A percentile compares a stretch with the other conserved stretches of the same genome.
Conservation (phyloP, 495 filamentous ascomycete species). For the Aspergillus asperescens region DNA sequence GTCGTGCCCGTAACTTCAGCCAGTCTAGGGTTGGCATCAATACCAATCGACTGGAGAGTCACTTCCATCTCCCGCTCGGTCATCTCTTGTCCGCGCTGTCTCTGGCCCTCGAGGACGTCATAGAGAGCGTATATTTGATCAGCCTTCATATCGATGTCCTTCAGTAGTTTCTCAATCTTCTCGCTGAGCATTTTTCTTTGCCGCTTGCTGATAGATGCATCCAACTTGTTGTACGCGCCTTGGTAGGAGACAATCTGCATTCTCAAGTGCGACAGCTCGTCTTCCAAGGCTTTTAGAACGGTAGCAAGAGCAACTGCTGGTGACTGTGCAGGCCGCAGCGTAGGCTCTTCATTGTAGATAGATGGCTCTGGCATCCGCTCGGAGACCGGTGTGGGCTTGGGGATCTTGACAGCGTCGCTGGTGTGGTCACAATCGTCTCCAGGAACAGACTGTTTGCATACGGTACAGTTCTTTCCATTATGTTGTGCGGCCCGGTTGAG, state of each 20-base stretch:
- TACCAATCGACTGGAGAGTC: constrained; percentile 56
- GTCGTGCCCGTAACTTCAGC: constrained; percentile 33
- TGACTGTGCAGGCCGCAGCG: constrained; percentile 67
- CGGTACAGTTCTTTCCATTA: constrained; percentile 64
- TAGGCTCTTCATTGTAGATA: constrained; percentile 61
- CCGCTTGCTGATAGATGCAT: constrained; percentile 63
- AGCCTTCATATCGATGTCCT: constrained; percentile 68
- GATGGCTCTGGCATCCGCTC: constrained; percentile 52
- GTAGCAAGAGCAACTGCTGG: constrained; percentile 72
- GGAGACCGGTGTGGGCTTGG: constrained; percentile 67
- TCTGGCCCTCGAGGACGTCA: constrained; percentile 83
- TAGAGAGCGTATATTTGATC: constrained; percentile 85
- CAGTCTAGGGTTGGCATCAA: constrained; percentile 30
- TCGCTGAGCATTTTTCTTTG: constrained; percentile 59
- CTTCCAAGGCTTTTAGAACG: constrained; percentile 72
- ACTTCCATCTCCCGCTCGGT: constrained; percentile 61
- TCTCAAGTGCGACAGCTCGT: constrained; percentile 79
- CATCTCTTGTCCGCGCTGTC: constrained; percentile 59
- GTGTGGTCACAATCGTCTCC: constrained; percentile 31
- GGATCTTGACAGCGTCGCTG: constrained; percentile 52
- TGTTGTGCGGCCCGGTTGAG: constrained; percentile 57
- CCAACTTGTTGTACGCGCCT: constrained; percentile 57
- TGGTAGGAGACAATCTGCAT: constrained; percentile 56
- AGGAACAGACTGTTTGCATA: constrained; percentile 59
- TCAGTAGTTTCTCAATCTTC: constrained; percentile 59